Evolutionary conservation across 257 asterid genomes (phyloP), one percentile per base, ranked within the genome.

Genomic region (Leonotis leonurus): DNA sequence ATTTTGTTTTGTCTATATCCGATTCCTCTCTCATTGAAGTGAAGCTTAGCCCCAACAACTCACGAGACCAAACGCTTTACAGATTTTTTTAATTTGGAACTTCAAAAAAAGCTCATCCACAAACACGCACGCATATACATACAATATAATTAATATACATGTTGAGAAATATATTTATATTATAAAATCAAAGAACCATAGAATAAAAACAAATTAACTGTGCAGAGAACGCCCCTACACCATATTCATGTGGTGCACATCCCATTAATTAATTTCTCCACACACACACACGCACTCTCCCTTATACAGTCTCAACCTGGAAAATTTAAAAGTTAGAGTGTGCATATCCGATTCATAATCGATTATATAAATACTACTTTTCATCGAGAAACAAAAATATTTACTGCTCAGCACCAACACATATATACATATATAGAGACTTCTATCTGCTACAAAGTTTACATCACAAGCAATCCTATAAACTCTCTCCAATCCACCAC

Each of bases 81-180:
- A 72, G 62, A 65, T 69, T 73, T n/a, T n/a, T 80, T 65, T 27
- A 6, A 6, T 70, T 85, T 71, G 11, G 56, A 70, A 73, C 70
- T 78, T 80, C 76, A 74, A 83, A 83, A 73, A 81, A 83, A 78
- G 68, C 71, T 20, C 84, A 59, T 80, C 96, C 96, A 88, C 95
- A 82, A 75, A 51, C 44, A 40, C 12, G 20, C 43, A 48, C 7
- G 32, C 1, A 63, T 25, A 33, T 12, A 22, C n/a, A n/a, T n/a
- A n/a, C n/a, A n/a, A n/a, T n/a, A n/a, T n/a, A n/a, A n/a, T n/a
- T n/a, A n/a, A n/a, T n/a, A n/a, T n/a, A n/a, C n/a, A n/a, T n/a
- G n/a, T n/a, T n/a, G n/a, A n/a, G n/a, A n/a, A n/a, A n/a, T n/a
- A n/a, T n/a, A n/a, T 33, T 43, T 25, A n/a, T 22, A 16, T n/a